Percentiles rank a stretch among this genome's conserved stretches.
Conservation (phyloP, 352 stramenopile species). For the Pythium insidiosum region DNA sequence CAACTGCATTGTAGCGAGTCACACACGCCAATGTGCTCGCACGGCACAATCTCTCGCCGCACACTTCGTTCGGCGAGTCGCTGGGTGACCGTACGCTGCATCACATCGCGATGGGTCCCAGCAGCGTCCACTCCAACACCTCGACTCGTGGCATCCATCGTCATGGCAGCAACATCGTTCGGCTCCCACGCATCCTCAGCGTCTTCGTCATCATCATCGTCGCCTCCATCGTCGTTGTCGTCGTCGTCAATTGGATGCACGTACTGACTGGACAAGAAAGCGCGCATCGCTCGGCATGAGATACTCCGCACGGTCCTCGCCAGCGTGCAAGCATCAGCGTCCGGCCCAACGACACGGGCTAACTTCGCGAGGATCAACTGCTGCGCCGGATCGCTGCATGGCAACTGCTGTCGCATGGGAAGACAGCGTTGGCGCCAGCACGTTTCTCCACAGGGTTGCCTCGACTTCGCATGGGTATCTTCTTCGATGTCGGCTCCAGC, state of each 20-base stretch:
- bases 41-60: conserved; percentile 7
- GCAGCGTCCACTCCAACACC: neutral
- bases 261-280: too few species aligned
- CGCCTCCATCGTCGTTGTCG: neutral
- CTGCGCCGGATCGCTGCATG: too few species aligned
- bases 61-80: neutral
- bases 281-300: too few species aligned
- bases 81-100: conserved; percentile 2
- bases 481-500: too few species aligned
- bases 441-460: neutral
- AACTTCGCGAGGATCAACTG: too few species aligned
- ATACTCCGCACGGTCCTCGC: too few species aligned
- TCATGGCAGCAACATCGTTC: neutral
- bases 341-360: too few species aligned
- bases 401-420: neutral
- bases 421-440: neutral
- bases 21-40: conserved; percentile 11
- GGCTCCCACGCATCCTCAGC: neutral
- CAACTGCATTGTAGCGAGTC: conserved; percentile 7
- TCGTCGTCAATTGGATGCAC: conserved; percentile 1
- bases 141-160: neutral
- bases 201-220: neutral
- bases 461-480: too few species aligned
- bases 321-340: too few species aligned
- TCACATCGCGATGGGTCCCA: conserved; percentile 4